Evolutionary conservation across 2,329 filamentous ascomycete genomes (phyloP), one percentile per base, ranked within the genome.

Genomic region (Lachnellula subtilissima): DNA sequence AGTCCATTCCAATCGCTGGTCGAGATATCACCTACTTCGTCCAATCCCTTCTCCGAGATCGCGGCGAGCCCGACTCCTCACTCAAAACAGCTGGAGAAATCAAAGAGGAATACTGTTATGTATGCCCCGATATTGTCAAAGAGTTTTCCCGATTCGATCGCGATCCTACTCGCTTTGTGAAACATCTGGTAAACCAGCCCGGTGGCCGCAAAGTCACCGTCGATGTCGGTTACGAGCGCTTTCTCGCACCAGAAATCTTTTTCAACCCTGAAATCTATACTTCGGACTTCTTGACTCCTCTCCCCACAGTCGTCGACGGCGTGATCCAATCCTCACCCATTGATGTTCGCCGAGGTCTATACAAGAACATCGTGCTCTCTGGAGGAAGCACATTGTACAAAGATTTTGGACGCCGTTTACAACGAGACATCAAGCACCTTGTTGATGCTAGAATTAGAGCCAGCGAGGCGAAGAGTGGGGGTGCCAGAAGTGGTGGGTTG

Each of bases 211-310:
- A 89, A 65, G 86, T 93, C 22, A 83, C 79, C 1, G 91, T 99
- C 48, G 95, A 99, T 68, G 89, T 99, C 52, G 94, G 94, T 52
- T 99, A 97, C 76, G 94, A 99, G 74, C 89, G 94, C 36, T 99
- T 99, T 81, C 81, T 99, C 58, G 94, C 94, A 2, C 95, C 95
- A 23, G 94, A 99, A 74, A 99, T 99, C 70, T 99, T 99, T 77
- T 99, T 99, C 84, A 99, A 99, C 76, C 94, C 94, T 32, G 94
- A 99, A 77, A 99, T 99, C 69, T 97, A 97, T 81, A 96, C 91
- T 60, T 97, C 93, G 64, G 94, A 99, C 72, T 99, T 99, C 79
- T 78, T 99, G 63, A 99, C 94, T 12, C 94, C 94, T 14, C 83
- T 99, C 8, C 94, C 94, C 23, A 89, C 84, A 50, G 94, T 99